Evolutionary conservation across 345 rosid genomes (phyloP), one percentile per base, ranked within the genome.

Genomic region (Aquilaria sinensis): DNA sequence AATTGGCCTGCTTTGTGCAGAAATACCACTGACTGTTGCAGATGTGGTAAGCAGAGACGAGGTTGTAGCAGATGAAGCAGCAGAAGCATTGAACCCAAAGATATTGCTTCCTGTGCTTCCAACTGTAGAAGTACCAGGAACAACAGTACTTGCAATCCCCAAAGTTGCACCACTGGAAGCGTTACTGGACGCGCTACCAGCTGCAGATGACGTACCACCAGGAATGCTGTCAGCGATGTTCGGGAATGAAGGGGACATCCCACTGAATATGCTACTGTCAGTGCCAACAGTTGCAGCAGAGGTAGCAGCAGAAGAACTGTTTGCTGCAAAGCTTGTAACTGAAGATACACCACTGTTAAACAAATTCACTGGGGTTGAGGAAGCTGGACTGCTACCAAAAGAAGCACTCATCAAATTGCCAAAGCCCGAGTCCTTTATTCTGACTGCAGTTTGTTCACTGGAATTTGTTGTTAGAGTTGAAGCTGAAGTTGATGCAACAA

Each of bases 11-110:
- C 78, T 84, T 74, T 76, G 87, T 58, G 83, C 70, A 54, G 84
- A 70, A 73, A 75, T 49, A 63, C 72, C 81, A 65, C 74, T 72
- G 47, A 73, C 88, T 57, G 72, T 55, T 33, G 69, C 73, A 80
- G 83, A 77, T 53, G 64, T 76, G 47, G 88, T 58, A 74, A 72
- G 79, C 69, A 70, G 83, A 65, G 85, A 71, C 57, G 77, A 83
- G 56, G 64, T 64, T 63, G 77, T 63, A 56, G 71, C 52, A 37
- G 68, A 65, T 10, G 87, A 68, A 56, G 83, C 53, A 53, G 79
- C 62, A 32, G 81, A 73, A 65, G 83, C 71, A 77, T 47, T 72
- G 68, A 85, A 74, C 49, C 80, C 85, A 75, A 88, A 78, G 50
- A 62, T 68, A 72, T 72, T 56, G 67, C 70, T 60, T 60, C 55